A percentile compares a stretch with the other conserved stretches of the same genome.
phyloP scores from a whole-genome alignment of 1,284 basidiomycete species.

The Agaricales sp. region DNA sequence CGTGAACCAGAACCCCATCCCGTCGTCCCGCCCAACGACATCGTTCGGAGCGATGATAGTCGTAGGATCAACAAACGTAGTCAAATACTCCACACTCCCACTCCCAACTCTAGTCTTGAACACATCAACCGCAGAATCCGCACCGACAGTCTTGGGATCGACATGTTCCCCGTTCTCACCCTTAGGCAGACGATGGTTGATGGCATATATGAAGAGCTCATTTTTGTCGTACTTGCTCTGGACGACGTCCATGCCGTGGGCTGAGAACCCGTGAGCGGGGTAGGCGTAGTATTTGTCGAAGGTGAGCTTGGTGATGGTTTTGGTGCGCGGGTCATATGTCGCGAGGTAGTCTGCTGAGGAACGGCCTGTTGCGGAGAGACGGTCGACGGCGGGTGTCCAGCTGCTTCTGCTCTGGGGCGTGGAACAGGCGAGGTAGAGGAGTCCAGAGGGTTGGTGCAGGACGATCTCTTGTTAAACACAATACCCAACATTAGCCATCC shows the following conservation, averaged over 20 bases:
- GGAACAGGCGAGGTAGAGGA: slow-evolving; percentile 1
- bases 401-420: background rate
- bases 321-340: background rate
- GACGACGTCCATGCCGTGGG: slow-evolving; percentile 1
- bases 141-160: background rate
- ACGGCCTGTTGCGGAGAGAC: background rate
- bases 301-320: background rate
- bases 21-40: background rate
- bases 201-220: background rate
- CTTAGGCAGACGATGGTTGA: background rate
- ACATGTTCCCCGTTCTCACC: background rate
- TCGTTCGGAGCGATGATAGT: slow-evolving; percentile 2
- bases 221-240: background rate
- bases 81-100: background rate
- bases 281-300: background rate
- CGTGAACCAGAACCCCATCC: slow-evolving; percentile 2
- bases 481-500: no score
- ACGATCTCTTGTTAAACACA: background rate
- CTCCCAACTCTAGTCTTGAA: background rate
- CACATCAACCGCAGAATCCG: background rate
- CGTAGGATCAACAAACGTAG: background rate
- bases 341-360: background rate
- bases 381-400: background rate
- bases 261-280: background rate
- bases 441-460: background rate